A percentile compares a stretch with the other conserved stretches of the same genome.
phyloP scores from a whole-genome alignment of 2,329 filamentous ascomycete species.

The Alternaria conjuncta region DNA sequence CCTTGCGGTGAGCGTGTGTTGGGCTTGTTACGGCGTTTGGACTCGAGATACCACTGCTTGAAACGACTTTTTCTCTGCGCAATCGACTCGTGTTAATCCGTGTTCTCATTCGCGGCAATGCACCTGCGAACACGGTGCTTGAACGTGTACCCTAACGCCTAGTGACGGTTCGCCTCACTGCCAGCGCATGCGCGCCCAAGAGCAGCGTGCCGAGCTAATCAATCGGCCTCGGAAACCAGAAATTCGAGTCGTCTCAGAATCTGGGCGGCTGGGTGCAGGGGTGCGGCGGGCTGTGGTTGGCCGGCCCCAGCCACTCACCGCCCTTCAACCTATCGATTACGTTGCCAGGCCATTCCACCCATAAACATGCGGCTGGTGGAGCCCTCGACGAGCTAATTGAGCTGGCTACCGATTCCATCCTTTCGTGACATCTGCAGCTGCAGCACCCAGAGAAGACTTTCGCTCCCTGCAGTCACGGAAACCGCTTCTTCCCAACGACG shows the following conservation, averaged over 20 bases:
- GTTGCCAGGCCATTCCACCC: conserved; percentile 33
- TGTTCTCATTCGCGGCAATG: background rate
- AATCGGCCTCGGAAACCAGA: conserved; percentile 11
- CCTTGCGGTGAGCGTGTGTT: background rate
- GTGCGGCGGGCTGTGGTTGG: conserved; percentile 24
- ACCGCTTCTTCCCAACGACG: conserved; percentile 8
- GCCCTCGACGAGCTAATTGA: conserved; percentile 28
- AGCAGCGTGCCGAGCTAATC: conserved; percentile 1
- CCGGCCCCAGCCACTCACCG: conserved; percentile 23
- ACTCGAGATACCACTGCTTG: conserved; percentile 19
- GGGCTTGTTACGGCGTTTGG: conserved; percentile 10
- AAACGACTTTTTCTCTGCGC: background rate
- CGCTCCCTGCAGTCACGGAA: conserved; percentile 7
- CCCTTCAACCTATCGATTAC: conserved; percentile 27
- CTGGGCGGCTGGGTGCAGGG: conserved; percentile 22
- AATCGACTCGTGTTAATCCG: background rate
- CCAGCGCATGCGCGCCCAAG: conserved; percentile 15
- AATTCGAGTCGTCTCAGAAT: conserved; percentile 2
- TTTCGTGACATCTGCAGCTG: conserved; percentile 23
- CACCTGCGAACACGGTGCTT: background rate
- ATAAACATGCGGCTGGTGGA: conserved; percentile 27
- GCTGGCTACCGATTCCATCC: conserved; percentile 29
- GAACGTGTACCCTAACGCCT: background rate
- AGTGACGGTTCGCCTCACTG: conserved; percentile 11
- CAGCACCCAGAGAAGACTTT: conserved; percentile 1